A percentile compares a stretch with the other conserved stretches of the same genome.
Conservation (phyloP, 2,329 filamentous ascomycete genomes). For the Verticillium alfalfae region DNA sequence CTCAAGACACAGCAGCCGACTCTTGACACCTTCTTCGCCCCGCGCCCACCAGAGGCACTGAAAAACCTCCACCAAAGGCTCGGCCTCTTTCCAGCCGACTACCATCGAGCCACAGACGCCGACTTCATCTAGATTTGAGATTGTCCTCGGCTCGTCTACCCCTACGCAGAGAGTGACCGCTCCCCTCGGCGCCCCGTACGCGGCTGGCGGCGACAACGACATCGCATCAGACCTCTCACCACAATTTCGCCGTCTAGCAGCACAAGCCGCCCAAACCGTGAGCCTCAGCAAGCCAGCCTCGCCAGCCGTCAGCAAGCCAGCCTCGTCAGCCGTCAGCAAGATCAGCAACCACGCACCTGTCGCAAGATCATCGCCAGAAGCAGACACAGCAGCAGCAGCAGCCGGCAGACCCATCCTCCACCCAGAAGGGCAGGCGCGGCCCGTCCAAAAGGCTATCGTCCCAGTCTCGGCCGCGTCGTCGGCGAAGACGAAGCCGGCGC, state of each 20-base stretch:
- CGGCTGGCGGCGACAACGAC: not conserved
- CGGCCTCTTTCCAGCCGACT: not conserved
- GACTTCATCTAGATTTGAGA: slow-evolving; percentile 3
- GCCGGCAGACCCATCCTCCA: not conserved
- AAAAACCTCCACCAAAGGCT: not conserved
- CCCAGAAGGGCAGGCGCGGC: slow-evolving; percentile 22
- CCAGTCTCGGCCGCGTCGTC: slow-evolving; percentile 20
- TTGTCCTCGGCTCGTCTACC: slow-evolving; percentile 3
- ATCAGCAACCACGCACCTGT: not conserved
- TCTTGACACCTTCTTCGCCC: not conserved
- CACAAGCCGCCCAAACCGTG: slow-evolving; percentile 5
- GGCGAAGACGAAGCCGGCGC: slow-evolving; percentile 8
- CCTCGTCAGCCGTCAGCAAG: not conserved
- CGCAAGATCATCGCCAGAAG: too few relatives aligned
- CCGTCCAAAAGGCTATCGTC: slow-evolving; percentile 42
- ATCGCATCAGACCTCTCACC: slow-evolving; percentile 16
- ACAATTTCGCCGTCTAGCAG: slow-evolving; percentile 6
- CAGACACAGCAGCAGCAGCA: not conserved
- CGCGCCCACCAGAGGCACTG: not conserved
- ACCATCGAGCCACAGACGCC: slow-evolving; percentile 3
- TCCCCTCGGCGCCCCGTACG: not conserved
- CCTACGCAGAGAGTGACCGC: not conserved
- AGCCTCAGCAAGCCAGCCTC: slow-evolving; percentile 7
- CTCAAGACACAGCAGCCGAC: not conserved
- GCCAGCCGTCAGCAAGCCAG: not conserved